Base-by-base conservation (phyloP, 805 yeast species). In the Barnettozyma vustinii region DNA sequence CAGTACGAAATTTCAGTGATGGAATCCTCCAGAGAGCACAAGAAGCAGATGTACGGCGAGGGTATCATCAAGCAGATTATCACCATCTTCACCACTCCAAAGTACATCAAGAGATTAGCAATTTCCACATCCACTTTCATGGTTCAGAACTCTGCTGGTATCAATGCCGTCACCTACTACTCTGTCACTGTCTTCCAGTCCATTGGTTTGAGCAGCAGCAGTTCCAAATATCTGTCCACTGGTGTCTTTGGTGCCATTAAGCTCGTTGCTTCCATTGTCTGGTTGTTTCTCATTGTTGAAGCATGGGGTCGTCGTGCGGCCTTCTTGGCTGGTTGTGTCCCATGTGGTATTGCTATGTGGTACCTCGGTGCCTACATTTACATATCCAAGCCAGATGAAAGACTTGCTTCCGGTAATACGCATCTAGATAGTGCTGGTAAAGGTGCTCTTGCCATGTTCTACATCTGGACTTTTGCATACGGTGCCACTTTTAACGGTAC, bases 211-310 rank as follows among this genome's bases (percentile, higher is more conserved):
- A 63, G 63, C 37, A 75, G 77, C 2, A 56, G 72, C 5, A 65
- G 68, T 46, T 69, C 79, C 0, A 70, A 70, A 5, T 64, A 77
- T 30, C 68, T 74, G 32, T 74, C 81, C 1, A 76, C 80, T 9
- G 81, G 81, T 46, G 61, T 77, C 42, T 76, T 76, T 56, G 82
- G 82, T 27, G 66, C 75, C 25, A 64, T 75, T 43, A 77, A 77
- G 77, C 6, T 74, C 68, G 65, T 72, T 18, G 52, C 52, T 15
- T 19, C 49, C 1, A n/a, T 52, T 1, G 20, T 53, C 37, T 55
- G 58, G 56, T 40, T 52, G n/a, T 16, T 43, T 2, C 35, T 36
- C 13, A 52, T 55, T 27, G 56, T 55, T 21, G 58, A 55, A 20
- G 16, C 27, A 1, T 53, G 50, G 46, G 58, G 58, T 19, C 49